Evolutionary conservation across 106 monocot genomes (phyloP), one percentile per base, ranked within the genome.

Genomic region (Hemerocallis citrina): DNA sequence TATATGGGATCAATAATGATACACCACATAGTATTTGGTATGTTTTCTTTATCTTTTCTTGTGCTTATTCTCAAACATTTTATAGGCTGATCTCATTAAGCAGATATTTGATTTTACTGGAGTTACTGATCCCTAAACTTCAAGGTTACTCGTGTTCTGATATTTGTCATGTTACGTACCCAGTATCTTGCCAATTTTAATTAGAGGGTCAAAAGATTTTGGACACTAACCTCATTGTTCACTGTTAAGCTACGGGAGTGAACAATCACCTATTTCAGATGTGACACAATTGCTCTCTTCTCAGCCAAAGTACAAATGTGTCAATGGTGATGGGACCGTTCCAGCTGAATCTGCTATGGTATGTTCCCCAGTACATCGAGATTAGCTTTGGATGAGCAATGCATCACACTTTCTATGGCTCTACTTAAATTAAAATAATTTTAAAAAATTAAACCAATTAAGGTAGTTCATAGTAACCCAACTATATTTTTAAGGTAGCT

Each of bases 21-120:
- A 98, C 98, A 24, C 75, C 98, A 29, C 88, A 98, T 69, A 88
- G 66, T 64, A 79, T 98, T 60, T 88, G 98, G 98, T 98, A 85
- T 47, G 49, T 9, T 59, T 34, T 69, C 34, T 55, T 14, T 54
- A 52, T 20, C 68, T 36, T 67, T 25, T 52, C 34, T 38, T 4
- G 24, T 59, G 11, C 39, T 59, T 22, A 5, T 40, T 59, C 15
- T 31, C 54, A 54, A n/a, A 7, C 16, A 54, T 31, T 32, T 39
- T 13, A 25, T 38, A 6, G 12, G 38, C 34, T 40, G 7, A 40
- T 38, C 15, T 40, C 40, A 4, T 12, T 23, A 39, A 25, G 0
- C 3, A 15, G 5, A 6, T 16, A 6, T 16, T 4, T 13, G 2
- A n/a, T 54, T 54, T 15, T 1, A 4, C 20, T 0, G n/a, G 31